Conservation (phyloP, 169 alveolate species). For the Cryptosporidium canis region DNA sequence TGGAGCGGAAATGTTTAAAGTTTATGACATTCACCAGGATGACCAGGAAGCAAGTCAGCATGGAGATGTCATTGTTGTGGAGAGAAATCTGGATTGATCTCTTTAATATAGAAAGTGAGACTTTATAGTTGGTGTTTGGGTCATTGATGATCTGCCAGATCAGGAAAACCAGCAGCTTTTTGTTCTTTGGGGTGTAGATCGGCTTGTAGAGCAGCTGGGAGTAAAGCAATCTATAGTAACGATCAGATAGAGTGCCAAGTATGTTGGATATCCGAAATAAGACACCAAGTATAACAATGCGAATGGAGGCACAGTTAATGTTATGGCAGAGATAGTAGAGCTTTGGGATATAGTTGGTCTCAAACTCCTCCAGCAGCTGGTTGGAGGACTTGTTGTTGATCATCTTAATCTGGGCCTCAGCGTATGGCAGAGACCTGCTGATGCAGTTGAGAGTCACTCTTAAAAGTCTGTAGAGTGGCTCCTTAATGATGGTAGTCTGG, state of each 20-base stretch:
- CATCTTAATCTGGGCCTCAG: constrained; percentile 49
- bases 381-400: constrained; percentile 12
- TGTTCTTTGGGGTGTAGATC: constrained; percentile 36
- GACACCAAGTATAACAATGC: constrained; percentile 52
- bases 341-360: constrained; percentile 49
- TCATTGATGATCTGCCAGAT: constrained; percentile 49
- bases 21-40: constrained; percentile 31
- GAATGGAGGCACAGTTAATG: constrained; percentile 51
- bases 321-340: constrained; percentile 51
- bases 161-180: constrained; percentile 20
- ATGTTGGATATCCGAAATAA: constrained; percentile 50
- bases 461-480: constrained; percentile 42
- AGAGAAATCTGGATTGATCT: constrained; percentile 53
- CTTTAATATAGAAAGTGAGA: constrained; percentile 20
- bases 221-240: constrained; percentile 45
- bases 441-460: constrained; percentile 64
- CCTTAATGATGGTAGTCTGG: not conserved
- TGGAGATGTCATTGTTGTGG: constrained; percentile 29
- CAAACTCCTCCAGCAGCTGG: constrained; percentile 23
- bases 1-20: not conserved
- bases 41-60: constrained; percentile 26
- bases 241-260: constrained; percentile 21
- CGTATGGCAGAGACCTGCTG: constrained; percentile 62
- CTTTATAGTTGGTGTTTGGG: constrained; percentile 1
- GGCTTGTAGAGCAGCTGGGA: constrained; percentile 56